Percentiles rank a stretch among this genome's conserved stretches.
phyloP scores from a whole-genome alignment of 1,139 yeast species.

The Yamadazyma sp. region DNA sequence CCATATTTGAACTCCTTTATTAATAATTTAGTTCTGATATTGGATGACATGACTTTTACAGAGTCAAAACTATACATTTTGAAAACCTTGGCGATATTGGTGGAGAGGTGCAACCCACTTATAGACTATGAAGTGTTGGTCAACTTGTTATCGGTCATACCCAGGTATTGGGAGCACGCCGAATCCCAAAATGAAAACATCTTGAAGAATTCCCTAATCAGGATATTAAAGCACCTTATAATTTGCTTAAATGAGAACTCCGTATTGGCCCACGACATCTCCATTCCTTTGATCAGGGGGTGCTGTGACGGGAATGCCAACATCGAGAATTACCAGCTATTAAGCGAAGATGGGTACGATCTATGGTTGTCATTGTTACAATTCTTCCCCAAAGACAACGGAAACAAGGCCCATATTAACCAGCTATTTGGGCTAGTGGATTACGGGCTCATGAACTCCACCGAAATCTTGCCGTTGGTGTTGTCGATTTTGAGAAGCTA shows the following conservation, averaged over 20 bases:
- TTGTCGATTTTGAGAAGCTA: constrained; percentile 74
- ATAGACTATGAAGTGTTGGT: constrained; percentile 51
- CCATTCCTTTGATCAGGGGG: constrained; percentile 65
- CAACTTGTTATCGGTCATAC: constrained; percentile 61
- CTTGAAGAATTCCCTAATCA: constrained; percentile 66
- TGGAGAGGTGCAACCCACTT: constrained; percentile 65
- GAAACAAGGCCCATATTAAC: constrained; percentile 16
- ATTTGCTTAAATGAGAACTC: constrained; percentile 67
- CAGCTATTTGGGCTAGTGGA: constrained; percentile 49
- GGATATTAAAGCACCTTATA: constrained; percentile 66
- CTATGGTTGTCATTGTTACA: constrained; percentile 76
- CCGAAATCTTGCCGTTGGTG: constrained; percentile 74
- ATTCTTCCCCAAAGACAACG: constrained; percentile 37
- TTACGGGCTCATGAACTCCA: constrained; percentile 56
- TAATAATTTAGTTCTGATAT: constrained; percentile 44
- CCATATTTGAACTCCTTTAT: constrained; percentile 63
- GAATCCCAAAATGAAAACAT: constrained; percentile 59
- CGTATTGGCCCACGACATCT: constrained; percentile 56
- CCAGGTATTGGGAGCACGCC: constrained; percentile 70
- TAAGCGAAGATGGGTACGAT: constrained; percentile 87
- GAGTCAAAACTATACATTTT: constrained; percentile 76
- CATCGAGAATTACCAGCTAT: constrained; percentile 53
- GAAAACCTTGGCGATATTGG: constrained; percentile 62
- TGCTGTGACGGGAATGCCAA: constrained; percentile 58
- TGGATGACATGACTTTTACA: constrained; percentile 52